A percentile compares a stretch with the other conserved stretches of the same genome.
Conservation (phyloP, 176 grass and related monocot species). For the Carex pumila region DNA sequence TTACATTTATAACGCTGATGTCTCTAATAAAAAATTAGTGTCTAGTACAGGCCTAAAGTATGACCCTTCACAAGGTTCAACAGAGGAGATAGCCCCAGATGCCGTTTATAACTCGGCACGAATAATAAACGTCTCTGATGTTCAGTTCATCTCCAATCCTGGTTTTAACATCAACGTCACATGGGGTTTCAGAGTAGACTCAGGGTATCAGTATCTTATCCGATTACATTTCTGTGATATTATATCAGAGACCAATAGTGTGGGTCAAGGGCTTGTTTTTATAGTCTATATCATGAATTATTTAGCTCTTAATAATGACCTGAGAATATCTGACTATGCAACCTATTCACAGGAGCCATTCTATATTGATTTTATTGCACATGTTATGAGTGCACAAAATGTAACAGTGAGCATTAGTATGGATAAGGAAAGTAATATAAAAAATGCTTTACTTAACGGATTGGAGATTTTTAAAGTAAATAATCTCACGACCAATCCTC, state of each 20-base stretch:
- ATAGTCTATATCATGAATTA: constrained; percentile 36
- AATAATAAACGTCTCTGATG: not conserved
- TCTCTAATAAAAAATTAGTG: not conserved
- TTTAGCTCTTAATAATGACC: not conserved
- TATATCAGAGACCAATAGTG: not conserved
- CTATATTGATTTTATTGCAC: constrained; percentile 31
- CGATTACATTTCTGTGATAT: constrained; percentile 79
- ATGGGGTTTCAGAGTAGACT: constrained; percentile 38
- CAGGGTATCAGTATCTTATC: constrained; percentile 32
- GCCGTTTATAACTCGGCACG: constrained; percentile 50
- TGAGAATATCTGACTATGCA: not conserved
- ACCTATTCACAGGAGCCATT: not conserved
- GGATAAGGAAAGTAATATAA: not conserved
- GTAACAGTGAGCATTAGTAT: constrained; percentile 40
- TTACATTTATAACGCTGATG: not conserved
- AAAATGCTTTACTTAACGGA: constrained; percentile 52
- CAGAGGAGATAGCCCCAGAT: constrained; percentile 30
- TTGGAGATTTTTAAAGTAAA: constrained; percentile 70
- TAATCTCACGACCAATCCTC: not conserved
- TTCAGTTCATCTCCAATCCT: not conserved
- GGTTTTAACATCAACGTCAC: constrained; percentile 39
- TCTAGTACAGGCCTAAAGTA: not conserved
- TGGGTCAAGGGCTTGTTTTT: constrained; percentile 14
- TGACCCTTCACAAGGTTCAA: not conserved
- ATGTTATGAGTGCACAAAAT: not conserved